Percentiles rank a stretch among this genome's conserved stretches.
Conservation (phyloP, 2,329 filamentous ascomycete species). For the Fonsecaea nubica region DNA sequence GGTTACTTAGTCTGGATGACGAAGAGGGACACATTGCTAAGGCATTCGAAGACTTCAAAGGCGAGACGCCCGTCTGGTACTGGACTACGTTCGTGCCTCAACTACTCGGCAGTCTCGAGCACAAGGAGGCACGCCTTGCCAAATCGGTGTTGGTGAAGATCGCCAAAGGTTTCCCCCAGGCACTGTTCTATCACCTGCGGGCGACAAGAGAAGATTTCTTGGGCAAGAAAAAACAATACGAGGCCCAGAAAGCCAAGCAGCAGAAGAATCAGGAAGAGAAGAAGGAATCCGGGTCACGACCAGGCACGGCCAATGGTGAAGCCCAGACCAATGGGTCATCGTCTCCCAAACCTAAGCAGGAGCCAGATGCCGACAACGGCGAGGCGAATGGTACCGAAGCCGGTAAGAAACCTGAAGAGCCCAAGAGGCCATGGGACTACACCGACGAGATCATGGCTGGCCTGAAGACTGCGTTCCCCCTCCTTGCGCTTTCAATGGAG, state of each 20-base stretch:
- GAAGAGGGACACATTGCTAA: constrained; percentile 79
- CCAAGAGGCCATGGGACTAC: constrained; percentile 91
- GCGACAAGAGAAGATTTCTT: constrained; percentile 95
- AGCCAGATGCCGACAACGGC: constrained; percentile 57
- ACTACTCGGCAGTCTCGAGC: constrained; percentile 85
- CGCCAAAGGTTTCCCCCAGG: constrained; percentile 93
- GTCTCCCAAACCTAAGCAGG: constrained; percentile 59
- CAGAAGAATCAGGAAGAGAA: constrained; percentile 32
- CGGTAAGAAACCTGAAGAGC: constrained; percentile 46
- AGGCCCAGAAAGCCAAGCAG: constrained; percentile 34
- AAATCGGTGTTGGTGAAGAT: constrained; percentile 89
- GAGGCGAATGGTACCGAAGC: constrained; percentile 47
- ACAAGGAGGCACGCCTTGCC: constrained; percentile 87
- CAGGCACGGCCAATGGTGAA: constrained; percentile 55
- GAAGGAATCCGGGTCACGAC: constrained; percentile 43
- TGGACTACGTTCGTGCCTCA: constrained; percentile 99
- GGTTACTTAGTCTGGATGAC: constrained; percentile 93
- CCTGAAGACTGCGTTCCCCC: constrained; percentile 94
- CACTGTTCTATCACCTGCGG: constrained; percentile 91
- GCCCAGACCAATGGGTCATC: constrained; percentile 42
- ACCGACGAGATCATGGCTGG: constrained; percentile 95
- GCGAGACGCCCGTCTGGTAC: constrained; percentile 97
- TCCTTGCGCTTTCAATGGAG: constrained; percentile 97
- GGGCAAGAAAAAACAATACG: constrained; percentile 75
- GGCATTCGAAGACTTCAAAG: constrained; percentile 95